Conservation (phyloP, 139 green algal species). For the Chlamydomonas eustigma region DNA sequence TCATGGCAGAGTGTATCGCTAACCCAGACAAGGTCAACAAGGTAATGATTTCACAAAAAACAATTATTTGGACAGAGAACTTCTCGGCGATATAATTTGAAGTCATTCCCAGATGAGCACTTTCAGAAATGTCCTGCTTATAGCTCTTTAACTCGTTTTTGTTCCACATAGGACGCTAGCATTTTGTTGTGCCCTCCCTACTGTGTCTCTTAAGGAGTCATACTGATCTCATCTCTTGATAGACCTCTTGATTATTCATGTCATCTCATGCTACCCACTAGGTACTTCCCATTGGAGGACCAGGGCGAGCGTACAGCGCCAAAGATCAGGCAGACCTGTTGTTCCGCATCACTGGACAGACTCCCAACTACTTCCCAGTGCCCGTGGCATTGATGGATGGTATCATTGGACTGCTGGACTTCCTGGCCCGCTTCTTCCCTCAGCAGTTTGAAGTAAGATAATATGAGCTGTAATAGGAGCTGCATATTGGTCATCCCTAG, state of each 20-base stretch:
- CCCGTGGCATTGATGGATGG: slow-evolving; percentile 95
- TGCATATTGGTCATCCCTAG: background rate
- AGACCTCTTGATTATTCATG: no score
- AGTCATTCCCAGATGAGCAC: no score
- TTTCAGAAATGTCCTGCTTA: no score
- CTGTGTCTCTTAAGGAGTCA: no score
- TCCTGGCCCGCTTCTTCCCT: slow-evolving; percentile 81
- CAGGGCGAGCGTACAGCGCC: slow-evolving; percentile 80
- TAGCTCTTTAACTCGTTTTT: no score
- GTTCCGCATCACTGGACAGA: slow-evolving; percentile 79
- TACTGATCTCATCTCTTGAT: no score
- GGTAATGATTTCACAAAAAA: no score
- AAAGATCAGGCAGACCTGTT: slow-evolving; percentile 89
- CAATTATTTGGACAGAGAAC: no score
- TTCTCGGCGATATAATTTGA: no score
- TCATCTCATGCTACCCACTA: no score
- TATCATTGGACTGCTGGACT: slow-evolving; percentile 87
- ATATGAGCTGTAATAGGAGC: slow-evolving; percentile 46
- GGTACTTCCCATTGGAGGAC: slow-evolving; percentile 94
- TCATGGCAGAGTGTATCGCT: slow-evolving; percentile 87
- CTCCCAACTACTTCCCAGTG: slow-evolving; percentile 85
- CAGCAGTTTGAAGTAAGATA: slow-evolving; percentile 32
- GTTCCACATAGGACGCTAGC: no score
- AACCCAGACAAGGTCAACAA: slow-evolving; percentile 40
- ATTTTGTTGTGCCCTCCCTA: no score